Evolutionary conservation across 176 grass and related monocot genomes (phyloP), one percentile per base, ranked within the genome.

Genomic region (Leersia perrieri): DNA sequence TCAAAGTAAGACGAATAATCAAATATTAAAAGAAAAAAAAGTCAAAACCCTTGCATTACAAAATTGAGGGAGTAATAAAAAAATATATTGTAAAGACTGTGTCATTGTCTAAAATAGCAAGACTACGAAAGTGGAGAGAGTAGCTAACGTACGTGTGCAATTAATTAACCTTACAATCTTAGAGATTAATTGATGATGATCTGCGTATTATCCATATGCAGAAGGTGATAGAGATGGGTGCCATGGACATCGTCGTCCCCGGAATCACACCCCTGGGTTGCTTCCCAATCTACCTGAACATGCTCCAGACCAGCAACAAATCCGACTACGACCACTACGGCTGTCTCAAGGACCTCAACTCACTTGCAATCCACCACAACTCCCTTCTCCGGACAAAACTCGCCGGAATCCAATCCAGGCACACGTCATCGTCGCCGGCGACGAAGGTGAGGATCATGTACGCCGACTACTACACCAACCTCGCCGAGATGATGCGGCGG

Each of bases 181-280:
- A n/a, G n/a, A n/a, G n/a, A n/a, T n/a, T n/a, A n/a, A n/a, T n/a
- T n/a, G n/a, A n/a, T n/a, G n/a, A n/a, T n/a, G n/a, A n/a, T n/a
- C n/a, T n/a, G n/a, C n/a, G n/a, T n/a, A n/a, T n/a, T n/a, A n/a
- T n/a, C n/a, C n/a, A n/a, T n/a, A n/a, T n/a, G n/a, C 82, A 84
- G 86, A 73, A 82, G 75, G 71, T 89, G 55, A 83, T 92, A 23
- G 12, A 45, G 16, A 55, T 88, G 10, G 90, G 86, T 2, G 90
- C 90, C 0, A 57, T 39, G 32, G 79, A 92, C 83, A 42, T 92
- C 68, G 39, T 92, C 25, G 86, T n/a, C 11, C 86, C 90, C 0
- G 79, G 82, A 5, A 25, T 73, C 15, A 68, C 88, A 9, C 90
- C 86, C 0, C 27, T 86, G 6, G 86, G 90, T 0, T 88, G 90